A percentile compares a stretch with the other conserved stretches of the same genome.
Evolutionary conservation across 2,329 filamentous ascomycete species (phyloP).

Genomic region (Calonectria pteridis): DNA sequence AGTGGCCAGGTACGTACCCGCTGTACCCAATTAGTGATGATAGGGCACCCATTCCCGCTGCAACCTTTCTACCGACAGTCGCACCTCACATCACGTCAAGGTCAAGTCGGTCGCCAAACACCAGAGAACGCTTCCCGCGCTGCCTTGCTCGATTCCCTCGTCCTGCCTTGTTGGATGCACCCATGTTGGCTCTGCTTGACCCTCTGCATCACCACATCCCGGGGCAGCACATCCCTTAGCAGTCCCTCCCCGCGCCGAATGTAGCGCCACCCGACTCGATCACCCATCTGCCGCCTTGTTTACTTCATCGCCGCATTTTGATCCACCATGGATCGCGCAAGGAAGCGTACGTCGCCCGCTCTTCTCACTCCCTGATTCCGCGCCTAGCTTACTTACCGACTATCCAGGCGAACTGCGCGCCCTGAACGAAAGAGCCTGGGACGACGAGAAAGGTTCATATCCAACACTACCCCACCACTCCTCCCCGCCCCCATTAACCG

Average conservation of each 20-base stretch:
- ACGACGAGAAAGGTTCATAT: conserved; percentile 81
- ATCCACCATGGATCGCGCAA: conserved; percentile 73
- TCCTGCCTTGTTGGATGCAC: conserved; percentile 49
- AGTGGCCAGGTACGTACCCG: conserved; percentile 2
- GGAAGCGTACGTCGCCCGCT: conserved; percentile 65
- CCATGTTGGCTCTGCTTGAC: conserved; percentile 55
- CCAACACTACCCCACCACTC: conserved; percentile 32
- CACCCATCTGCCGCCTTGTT: conserved; percentile 34
- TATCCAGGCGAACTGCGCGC: conserved; percentile 85
- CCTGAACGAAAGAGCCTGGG: conserved; percentile 89
- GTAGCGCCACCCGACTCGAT: conserved; percentile 54
- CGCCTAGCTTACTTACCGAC: conserved; percentile 30
- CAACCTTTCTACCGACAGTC: conserved; percentile 18
- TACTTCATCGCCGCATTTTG: conserved; percentile 47
- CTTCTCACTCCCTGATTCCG: background rate
- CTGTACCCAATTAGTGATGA: conserved; percentile 1
- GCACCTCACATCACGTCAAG: conserved; percentile 30
- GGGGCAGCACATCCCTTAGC: conserved; percentile 57
- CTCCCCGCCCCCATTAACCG: conserved; percentile 33
- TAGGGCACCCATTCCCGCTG: conserved; percentile 1
- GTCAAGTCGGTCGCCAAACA: conserved; percentile 33
- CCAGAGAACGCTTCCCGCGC: conserved; percentile 33
- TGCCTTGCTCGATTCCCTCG: conserved; percentile 38
- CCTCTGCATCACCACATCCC: conserved; percentile 50
- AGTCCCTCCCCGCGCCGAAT: conserved; percentile 58